Percentiles rank a stretch among this genome's conserved stretches.
These are phyloP conservation scores for Gossypium bickii DNA, from an alignment of 345 rosid genomes.

Conservation along the genomic window DNA sequence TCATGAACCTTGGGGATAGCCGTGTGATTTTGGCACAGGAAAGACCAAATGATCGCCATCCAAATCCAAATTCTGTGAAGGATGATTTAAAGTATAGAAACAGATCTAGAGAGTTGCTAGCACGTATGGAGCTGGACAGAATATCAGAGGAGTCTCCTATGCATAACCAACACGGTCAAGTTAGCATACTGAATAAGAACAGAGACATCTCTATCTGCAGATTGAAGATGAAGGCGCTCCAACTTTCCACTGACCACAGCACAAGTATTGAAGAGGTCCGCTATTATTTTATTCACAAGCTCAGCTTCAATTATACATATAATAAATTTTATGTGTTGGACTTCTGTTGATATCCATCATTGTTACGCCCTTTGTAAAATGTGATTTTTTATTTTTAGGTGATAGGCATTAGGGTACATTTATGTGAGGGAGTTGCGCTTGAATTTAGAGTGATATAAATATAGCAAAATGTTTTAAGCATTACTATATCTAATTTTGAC, in stretches of 20 bases:
- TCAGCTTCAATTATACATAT: slow-evolving; percentile 2
- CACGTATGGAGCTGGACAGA: slow-evolving; percentile 90
- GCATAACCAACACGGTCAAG: slow-evolving; percentile 67
- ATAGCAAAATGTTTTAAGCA: not conserved
- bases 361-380: not conserved
- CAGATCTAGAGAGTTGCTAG: slow-evolving; percentile 80
- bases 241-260: slow-evolving; percentile 93
- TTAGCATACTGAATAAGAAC: slow-evolving; percentile 68
- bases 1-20: slow-evolving; percentile 96
- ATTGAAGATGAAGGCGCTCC: slow-evolving; percentile 92
- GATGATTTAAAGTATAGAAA: slow-evolving; percentile 68
- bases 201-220: slow-evolving; percentile 79
- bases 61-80: slow-evolving; percentile 48
- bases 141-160: slow-evolving; percentile 97
- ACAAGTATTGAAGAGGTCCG: slow-evolving; percentile 78
- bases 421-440: slow-evolving; percentile 3
- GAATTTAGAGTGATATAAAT: slow-evolving; percentile 8
- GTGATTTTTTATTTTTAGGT: not conserved
- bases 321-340: not conserved
- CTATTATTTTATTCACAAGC: slow-evolving; percentile 16
- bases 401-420: not conserved
- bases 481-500: not conserved
- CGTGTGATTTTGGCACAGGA: slow-evolving; percentile 88
- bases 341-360: not conserved
- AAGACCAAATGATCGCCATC: slow-evolving; percentile 70